phyloP scores from a whole-genome alignment of 2,329 filamentous ascomycete species.

The Thelonectria blattea region DNA sequence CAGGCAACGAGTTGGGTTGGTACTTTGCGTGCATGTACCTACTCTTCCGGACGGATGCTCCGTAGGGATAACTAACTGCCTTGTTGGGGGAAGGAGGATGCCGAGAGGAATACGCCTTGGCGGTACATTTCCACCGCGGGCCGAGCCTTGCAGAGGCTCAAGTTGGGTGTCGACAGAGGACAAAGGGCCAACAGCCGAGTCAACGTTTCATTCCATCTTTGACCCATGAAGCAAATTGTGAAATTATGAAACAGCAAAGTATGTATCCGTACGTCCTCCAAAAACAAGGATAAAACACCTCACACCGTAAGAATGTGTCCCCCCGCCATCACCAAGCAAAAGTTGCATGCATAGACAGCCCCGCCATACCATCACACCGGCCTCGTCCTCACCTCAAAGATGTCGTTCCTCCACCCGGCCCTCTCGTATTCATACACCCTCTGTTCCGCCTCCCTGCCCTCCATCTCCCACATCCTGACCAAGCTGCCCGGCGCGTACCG shows the following conservation, averaged over 20 bases:
- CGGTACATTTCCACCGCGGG: not conserved
- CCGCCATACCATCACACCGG: slow-evolving; percentile 24
- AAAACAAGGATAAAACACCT: not conserved
- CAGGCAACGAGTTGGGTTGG: not conserved
- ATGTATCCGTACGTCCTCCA: not conserved
- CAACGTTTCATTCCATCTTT: not conserved
- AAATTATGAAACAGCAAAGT: not conserved
- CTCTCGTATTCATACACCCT: slow-evolving; percentile 74
- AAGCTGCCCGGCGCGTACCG: slow-evolving; percentile 89
- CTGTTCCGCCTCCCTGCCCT: slow-evolving; percentile 73
- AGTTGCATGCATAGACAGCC: not conserved
- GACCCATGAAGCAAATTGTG: not conserved
- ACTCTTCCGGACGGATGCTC: no score
- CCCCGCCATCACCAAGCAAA: not conserved
- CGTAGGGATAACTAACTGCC: no score
- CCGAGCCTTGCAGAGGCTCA: not conserved
- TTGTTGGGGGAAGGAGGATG: not conserved
- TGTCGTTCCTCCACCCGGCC: slow-evolving; percentile 81
- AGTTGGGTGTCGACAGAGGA: not conserved
- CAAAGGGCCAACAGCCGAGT: not conserved
- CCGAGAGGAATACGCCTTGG: not conserved
- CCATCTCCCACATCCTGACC: slow-evolving; percentile 87
- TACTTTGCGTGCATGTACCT: no score
- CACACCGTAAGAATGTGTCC: not conserved
- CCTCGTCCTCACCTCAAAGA: slow-evolving; percentile 68